Conservation (phyloP, 2,329 filamentous ascomycete genomes). For the Epichloe bromicola region DNA sequence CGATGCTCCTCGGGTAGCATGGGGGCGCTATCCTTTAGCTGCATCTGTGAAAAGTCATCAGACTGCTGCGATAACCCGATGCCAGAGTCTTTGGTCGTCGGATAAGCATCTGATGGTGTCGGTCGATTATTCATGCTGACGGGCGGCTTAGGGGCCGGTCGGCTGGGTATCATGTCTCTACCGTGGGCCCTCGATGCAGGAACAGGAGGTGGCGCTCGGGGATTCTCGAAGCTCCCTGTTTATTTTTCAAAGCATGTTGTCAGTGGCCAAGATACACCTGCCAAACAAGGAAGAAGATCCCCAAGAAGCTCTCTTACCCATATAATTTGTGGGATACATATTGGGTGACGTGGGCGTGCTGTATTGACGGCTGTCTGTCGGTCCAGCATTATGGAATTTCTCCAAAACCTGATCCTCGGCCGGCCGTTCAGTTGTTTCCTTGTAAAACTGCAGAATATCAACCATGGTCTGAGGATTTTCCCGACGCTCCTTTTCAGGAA, state of each 20-base stretch:
- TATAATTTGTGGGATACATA: constrained; percentile 41
- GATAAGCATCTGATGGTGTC: constrained; percentile 36
- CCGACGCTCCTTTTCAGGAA: constrained; percentile 89
- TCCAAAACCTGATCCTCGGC: constrained; percentile 84
- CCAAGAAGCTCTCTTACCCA: constrained; percentile 54
- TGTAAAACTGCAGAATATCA: constrained; percentile 93
- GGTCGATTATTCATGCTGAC: constrained; percentile 44
- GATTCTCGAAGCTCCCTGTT: constrained; percentile 87
- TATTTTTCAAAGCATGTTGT: background rate
- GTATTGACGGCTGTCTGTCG: constrained; percentile 36
- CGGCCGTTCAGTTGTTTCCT: constrained; percentile 72
- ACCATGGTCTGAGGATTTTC: constrained; percentile 93
- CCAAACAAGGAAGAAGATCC: background rate
- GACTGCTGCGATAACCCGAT: constrained; percentile 46
- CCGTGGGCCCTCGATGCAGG: constrained; percentile 39
- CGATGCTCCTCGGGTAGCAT: constrained; percentile 56
- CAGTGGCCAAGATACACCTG: background rate
- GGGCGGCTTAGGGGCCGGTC: constrained; percentile 82
- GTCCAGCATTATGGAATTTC: constrained; percentile 83
- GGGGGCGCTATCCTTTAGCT: constrained; percentile 40
- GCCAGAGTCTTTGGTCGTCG: constrained; percentile 44
- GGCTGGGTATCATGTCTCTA: constrained; percentile 57
- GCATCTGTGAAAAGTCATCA: constrained; percentile 38
- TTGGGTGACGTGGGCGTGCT: constrained; percentile 33
- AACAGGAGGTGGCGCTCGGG: constrained; percentile 80